A percentile compares a stretch with the other conserved stretches of the same genome.
phyloP scores from a whole-genome alignment of 306 rosid species.

The Cicer pinnatifidum region DNA sequence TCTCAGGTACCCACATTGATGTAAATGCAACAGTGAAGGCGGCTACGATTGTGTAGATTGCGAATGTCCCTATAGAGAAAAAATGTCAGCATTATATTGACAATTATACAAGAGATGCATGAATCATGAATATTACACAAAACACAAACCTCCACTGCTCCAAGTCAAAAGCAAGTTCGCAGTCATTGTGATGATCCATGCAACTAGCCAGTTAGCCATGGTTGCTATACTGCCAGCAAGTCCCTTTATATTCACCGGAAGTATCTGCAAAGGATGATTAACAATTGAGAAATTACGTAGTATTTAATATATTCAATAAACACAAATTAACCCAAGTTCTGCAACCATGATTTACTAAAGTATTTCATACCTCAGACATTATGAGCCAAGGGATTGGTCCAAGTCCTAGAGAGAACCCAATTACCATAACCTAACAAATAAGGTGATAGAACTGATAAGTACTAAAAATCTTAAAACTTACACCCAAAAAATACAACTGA shows the following conservation, averaged over 20 bases:
- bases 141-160: conserved; percentile 69
- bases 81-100: conserved; percentile 14
- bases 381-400: conserved; percentile 94
- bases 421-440: conserved; percentile 58
- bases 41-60: conserved; percentile 59
- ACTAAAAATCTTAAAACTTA: conserved; percentile 2
- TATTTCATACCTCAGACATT: conserved; percentile 79
- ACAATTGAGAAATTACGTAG: conserved; percentile 5
- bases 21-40: conserved; percentile 63
- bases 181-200: conserved; percentile 71
- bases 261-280: conserved; percentile 61
- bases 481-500: conserved; percentile 1
- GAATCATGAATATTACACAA: background rate
- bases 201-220: conserved; percentile 65
- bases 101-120: conserved; percentile 13
- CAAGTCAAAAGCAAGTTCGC: conserved; percentile 79
- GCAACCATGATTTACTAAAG: conserved; percentile 13
- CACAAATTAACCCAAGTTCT: conserved; percentile 18
- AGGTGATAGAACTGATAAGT: conserved; percentile 27
- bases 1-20: conserved; percentile 73
- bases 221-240: conserved; percentile 84
- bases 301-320: conserved; percentile 34
- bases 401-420: conserved; percentile 74
- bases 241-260: conserved; percentile 78
- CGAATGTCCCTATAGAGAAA: conserved; percentile 65